Evolutionary conservation across 148 eudicot species (phyloP).

Genomic region (Arctostaphylos glauca): DNA sequence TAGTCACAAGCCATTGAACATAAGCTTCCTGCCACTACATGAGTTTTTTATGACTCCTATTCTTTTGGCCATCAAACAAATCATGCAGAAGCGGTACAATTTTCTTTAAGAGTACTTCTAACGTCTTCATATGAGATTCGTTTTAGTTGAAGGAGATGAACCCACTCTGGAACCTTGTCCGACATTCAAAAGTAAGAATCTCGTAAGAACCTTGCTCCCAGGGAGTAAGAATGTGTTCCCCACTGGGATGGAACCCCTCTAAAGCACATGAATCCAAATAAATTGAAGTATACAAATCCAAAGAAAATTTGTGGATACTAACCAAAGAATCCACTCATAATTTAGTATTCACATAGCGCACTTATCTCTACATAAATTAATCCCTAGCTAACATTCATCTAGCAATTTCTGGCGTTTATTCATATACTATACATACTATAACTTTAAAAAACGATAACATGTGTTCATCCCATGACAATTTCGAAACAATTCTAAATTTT

Average conservation of each 20-base stretch:
- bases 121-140: not conserved
- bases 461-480: not conserved
- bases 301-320: not conserved
- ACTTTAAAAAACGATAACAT: not conserved
- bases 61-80: not conserved
- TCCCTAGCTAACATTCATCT: not conserved
- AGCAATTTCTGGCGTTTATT: not conserved
- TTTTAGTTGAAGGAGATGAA: not conserved
- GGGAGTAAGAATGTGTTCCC: not conserved
- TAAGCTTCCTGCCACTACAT: not conserved
- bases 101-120: not conserved
- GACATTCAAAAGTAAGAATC: not conserved
- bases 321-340: not conserved
- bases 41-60: not conserved
- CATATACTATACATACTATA: not conserved
- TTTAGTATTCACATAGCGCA: not conserved
- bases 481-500: not conserved
- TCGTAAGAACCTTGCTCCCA: not conserved
- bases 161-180: not conserved
- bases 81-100: not conserved
- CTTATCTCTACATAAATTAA: not conserved
- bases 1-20: not conserved
- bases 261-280: not conserved
- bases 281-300: not conserved
- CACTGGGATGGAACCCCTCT: not conserved